Conservation (phyloP, 768 basidiomycete genomes). For the Coprinopsis sp. region DNA sequence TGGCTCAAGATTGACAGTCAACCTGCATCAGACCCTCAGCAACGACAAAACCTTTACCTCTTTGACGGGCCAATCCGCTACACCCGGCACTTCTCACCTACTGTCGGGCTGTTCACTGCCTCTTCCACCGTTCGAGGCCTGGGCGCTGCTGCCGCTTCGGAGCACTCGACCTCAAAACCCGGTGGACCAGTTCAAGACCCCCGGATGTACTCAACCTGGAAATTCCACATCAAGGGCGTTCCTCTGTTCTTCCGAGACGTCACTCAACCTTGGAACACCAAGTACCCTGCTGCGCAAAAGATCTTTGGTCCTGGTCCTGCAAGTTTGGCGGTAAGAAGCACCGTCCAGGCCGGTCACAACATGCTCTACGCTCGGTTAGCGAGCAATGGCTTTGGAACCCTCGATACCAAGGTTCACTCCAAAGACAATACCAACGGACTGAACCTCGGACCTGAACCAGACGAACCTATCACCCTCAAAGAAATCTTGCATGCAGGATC, state of each 20-base stretch:
- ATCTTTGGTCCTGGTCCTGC: constrained; percentile 61
- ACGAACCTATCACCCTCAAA: constrained; percentile 16
- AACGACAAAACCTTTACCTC: constrained; percentile 46
- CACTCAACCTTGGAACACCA: constrained; percentile 61
- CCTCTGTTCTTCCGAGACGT: constrained; percentile 54
- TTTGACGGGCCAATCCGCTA: constrained; percentile 75
- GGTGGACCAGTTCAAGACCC: constrained; percentile 39
- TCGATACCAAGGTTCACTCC: no score
- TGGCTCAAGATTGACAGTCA: constrained; percentile 66
- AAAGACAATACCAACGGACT: no score
- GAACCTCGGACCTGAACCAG: background rate
- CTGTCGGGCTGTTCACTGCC: constrained; percentile 59
- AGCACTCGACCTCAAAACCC: background rate
- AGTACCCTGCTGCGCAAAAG: constrained; percentile 65
- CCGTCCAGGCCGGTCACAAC: constrained; percentile 68
- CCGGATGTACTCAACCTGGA: constrained; percentile 77
- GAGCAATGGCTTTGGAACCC: constrained; percentile 56
- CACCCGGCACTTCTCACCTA: constrained; percentile 67
- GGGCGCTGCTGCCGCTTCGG: background rate
- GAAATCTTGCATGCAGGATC: constrained; percentile 46
- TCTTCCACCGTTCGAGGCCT: background rate
- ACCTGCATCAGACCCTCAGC: constrained; percentile 30
- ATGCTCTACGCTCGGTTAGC: constrained; percentile 70
- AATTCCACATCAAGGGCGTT: constrained; percentile 60
- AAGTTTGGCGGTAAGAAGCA: constrained; percentile 58